Evolutionary conservation across 2,329 filamentous ascomycete genomes (phyloP).

Genomic region (Aspergillus tanneri): DNA sequence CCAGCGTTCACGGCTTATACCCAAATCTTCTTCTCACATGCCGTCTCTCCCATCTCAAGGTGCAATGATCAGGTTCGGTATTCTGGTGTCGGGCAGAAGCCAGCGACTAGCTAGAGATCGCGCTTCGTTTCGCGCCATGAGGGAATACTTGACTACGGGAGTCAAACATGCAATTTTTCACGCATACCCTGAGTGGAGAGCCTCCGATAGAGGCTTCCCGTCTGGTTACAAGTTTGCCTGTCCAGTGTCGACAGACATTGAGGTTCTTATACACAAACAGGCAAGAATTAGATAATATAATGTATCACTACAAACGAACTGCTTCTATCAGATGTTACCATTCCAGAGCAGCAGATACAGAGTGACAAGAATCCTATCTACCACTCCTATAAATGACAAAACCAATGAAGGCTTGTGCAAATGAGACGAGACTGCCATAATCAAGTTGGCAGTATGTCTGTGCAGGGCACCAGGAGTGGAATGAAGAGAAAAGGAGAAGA

Average conservation of each 20-base stretch:
- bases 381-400: slow-evolving; percentile 54
- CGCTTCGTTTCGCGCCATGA: neutral
- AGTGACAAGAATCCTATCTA: slow-evolving; percentile 62
- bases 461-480: slow-evolving; percentile 45
- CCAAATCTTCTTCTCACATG: neutral
- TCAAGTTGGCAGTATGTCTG: slow-evolving; percentile 35
- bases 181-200: neutral
- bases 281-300: slow-evolving; percentile 18
- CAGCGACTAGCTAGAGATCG: neutral
- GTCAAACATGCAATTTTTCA: neutral
- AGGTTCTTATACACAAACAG: neutral
- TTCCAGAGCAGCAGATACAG: slow-evolving; percentile 87
- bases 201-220: neutral
- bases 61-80: neutral
- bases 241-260: neutral
- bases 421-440: slow-evolving; percentile 33
- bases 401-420: slow-evolving; percentile 39
- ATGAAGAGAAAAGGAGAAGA: slow-evolving; percentile 25
- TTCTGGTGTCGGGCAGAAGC: neutral
- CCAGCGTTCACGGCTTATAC: neutral
- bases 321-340: slow-evolving; percentile 68
- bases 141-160: neutral
- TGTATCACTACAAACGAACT: slow-evolving; percentile 77
- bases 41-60: neutral
- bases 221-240: neutral